Evolutionary conservation across 306 rosid genomes (phyloP).

Genomic region (Begonia peltatifolia): DNA sequence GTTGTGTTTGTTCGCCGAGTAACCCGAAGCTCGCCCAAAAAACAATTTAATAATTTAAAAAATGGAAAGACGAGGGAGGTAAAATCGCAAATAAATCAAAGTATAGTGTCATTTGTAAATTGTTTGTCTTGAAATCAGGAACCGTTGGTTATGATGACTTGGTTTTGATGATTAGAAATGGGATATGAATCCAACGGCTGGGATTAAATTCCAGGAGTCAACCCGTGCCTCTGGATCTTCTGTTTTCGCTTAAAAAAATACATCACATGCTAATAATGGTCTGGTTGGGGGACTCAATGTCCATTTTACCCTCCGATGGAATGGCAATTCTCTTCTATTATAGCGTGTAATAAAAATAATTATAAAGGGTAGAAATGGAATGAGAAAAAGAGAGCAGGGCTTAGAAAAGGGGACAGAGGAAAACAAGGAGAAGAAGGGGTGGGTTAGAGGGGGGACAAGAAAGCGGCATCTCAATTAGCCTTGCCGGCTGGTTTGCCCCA

Average conservation of each 20-base stretch:
- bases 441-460: conserved; percentile 44
- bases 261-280: not conserved
- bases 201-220: not conserved
- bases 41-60: not conserved
- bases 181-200: not conserved
- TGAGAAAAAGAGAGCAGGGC: conserved; percentile 1
- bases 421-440: conserved; percentile 14
- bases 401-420: conserved; percentile 27
- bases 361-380: conserved; percentile 3
- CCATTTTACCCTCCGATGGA: too few species aligned
- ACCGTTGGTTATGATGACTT: not conserved
- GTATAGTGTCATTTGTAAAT: conserved; percentile 5
- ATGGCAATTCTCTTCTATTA: not conserved
- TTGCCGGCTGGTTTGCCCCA: conserved; percentile 47
- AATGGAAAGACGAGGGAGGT: conserved; percentile 16
- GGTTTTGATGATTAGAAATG: not conserved
- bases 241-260: not conserved
- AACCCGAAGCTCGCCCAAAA: conserved; percentile 18
- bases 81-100: conserved; percentile 17
- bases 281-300: too few species aligned
- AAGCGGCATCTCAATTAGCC: conserved; percentile 40
- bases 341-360: not conserved
- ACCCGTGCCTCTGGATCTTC: not conserved
- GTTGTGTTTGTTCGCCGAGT: conserved; percentile 24
- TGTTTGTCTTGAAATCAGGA: not conserved